Evolutionary conservation across 768 basidiomycete species (phyloP).

Genomic region (Grammothele lineata): DNA sequence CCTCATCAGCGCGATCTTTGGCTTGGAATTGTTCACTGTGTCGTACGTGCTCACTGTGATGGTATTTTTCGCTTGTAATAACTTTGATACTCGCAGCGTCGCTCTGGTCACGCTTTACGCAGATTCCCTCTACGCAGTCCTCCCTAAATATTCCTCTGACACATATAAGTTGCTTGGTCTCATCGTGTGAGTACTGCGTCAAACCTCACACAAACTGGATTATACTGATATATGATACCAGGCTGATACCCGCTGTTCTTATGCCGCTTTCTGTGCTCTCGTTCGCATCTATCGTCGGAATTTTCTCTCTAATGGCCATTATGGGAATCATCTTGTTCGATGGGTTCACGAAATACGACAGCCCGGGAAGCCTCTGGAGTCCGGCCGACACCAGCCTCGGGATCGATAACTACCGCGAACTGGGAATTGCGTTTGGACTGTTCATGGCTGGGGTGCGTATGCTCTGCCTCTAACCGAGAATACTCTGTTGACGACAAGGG

Average conservation of each 20-base stretch:
- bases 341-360: constrained; percentile 64
- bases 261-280: constrained; percentile 84
- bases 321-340: constrained; percentile 78
- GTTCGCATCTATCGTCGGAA: constrained; percentile 83
- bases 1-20: constrained; percentile 71
- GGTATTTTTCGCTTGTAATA: too few relatives aligned
- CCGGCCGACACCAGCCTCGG: constrained; percentile 66
- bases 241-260: constrained; percentile 80
- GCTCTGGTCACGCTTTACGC: constrained; percentile 87
- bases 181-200: constrained; percentile 48
- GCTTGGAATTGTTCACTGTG: constrained; percentile 82
- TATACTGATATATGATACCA: constrained; percentile 24
- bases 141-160: constrained; percentile 61
- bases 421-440: constrained; percentile 82
- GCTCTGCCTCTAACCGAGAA: not conserved
- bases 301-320: constrained; percentile 72
- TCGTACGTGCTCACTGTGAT: constrained; percentile 52
- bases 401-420: constrained; percentile 46
- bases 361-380: constrained; percentile 78
- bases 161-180: constrained; percentile 76
- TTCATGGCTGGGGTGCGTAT: constrained; percentile 86
- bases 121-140: constrained; percentile 74
- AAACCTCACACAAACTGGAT: not conserved
- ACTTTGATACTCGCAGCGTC: constrained; percentile 52
- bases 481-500: too few relatives aligned